These are phyloP conservation scores for Entelexis paramagnoliae DNA, from an alignment of 1,139 yeast species.

Conservation along the genomic window DNA sequence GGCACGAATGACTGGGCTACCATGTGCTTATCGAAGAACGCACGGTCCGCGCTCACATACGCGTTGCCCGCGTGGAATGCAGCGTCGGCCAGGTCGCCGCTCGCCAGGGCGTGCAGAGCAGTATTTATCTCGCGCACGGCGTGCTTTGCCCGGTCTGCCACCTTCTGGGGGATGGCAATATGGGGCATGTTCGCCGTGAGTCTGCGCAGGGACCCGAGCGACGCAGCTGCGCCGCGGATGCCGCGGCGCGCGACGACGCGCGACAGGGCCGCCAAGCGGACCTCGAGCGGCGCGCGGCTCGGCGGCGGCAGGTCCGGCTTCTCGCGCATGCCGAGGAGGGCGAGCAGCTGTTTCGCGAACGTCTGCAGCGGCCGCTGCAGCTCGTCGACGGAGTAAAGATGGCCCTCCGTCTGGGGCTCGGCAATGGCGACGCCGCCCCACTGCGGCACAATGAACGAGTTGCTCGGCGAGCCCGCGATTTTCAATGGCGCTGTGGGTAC, in stretches of 20 bases:
- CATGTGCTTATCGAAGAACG: slow-evolving; percentile 90
- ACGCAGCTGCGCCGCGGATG: slow-evolving; percentile 41
- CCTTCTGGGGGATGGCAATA: slow-evolving; percentile 71
- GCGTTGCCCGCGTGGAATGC: slow-evolving; percentile 48
- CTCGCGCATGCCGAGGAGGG: slow-evolving; percentile 57
- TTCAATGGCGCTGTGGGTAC: slow-evolving; percentile 46
- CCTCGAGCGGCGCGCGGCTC: slow-evolving; percentile 25
- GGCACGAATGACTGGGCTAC: slow-evolving; percentile 92
- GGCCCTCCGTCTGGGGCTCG: slow-evolving; percentile 14
- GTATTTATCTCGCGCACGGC: slow-evolving; percentile 35
- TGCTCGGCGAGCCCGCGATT: slow-evolving; percentile 30
- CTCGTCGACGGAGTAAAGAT: slow-evolving; percentile 36
- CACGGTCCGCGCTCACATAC: slow-evolving; percentile 50
- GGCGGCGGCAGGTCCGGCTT: slow-evolving; percentile 44
- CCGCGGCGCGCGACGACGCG: slow-evolving; percentile 51
- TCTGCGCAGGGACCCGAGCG: slow-evolving; percentile 59
- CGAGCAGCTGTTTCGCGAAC: slow-evolving; percentile 65
- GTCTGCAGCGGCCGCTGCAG: slow-evolving; percentile 52
- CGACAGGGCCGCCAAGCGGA: slow-evolving; percentile 57
- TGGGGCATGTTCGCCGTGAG: slow-evolving; percentile 58
- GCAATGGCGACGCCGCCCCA: slow-evolving; percentile 57
- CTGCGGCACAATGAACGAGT: slow-evolving; percentile 69
- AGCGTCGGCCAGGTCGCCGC: slow-evolving; percentile 39
- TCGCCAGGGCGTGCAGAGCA: slow-evolving; percentile 23
- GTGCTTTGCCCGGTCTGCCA: slow-evolving; percentile 40